Evolutionary conservation across 805 yeast species (phyloP), one percentile per base, ranked within the genome.

Genomic region (Myxozyma monticola): DNA sequence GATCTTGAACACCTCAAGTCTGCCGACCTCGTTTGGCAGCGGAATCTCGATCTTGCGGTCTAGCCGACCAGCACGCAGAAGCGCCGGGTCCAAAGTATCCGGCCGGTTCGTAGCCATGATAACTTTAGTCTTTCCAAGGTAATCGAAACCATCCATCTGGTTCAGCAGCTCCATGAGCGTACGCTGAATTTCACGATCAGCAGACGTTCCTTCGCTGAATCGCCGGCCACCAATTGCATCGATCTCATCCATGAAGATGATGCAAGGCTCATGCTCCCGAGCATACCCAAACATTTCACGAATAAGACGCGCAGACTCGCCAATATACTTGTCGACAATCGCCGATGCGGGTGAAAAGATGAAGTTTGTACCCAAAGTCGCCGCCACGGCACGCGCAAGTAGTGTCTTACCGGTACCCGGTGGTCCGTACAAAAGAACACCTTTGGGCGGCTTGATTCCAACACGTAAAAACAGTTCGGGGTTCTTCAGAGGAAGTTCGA

Each of bases 71-170:
- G 99, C 96, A 75, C 99, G 86, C 62, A 91, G 77, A 62, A 91
- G 76, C 3, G 99, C 99, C 12, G 99, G 99, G 70, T 91, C 99
- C 59, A 91, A 76, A 10, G 98, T 93, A 67, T 91, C 99, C 9
- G 99, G 99, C 72, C 99, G 81, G 71, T 91, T 91, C n/a, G 99
- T 91, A 29, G 99, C 99, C 99, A 91, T 91, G 64, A 91, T 91
- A 45, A 91, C 89, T 73, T 91, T 91, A 1, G 99, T 91, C 70
- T 89, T 96, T 24, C 99, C 99, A 64, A 91, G 77, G 51, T 88
- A 85, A 68, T 91, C 98, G 69, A 91, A 91, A 53, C 99, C 99
- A 69, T 91, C 99, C 98, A 91, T 90, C 72, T 93, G 98, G 67
- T 91, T 91, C 63, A 91, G 78, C 66, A 91, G 76, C 71, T 91